A percentile compares a stretch with the other conserved stretches of the same genome.
Evolutionary conservation across 192 early-diverging fungal species (phyloP).

Genomic region (Entrophospora sp.): DNA sequence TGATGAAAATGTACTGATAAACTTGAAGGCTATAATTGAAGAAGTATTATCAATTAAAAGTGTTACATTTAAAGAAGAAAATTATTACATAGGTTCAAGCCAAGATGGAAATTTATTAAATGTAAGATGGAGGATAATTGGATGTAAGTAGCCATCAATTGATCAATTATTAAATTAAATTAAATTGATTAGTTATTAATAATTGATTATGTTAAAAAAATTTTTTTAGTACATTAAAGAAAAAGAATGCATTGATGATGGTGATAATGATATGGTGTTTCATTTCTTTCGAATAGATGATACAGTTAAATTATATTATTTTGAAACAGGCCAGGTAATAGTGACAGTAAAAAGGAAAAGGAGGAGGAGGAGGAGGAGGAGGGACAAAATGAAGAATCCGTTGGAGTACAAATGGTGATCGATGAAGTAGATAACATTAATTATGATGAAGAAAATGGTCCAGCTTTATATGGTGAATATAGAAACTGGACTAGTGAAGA

Average conservation of each 20-base stretch:
- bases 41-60: slow-evolving; percentile 79
- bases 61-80: slow-evolving; percentile 65
- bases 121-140: slow-evolving; percentile 82
- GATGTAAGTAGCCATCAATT: slow-evolving; percentile 40
- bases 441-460: no score
- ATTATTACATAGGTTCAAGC: slow-evolving; percentile 82
- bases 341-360: no score
- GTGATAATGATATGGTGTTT: slow-evolving; percentile 88
- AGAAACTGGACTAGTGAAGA: no score
- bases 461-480: no score
- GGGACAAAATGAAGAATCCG: no score
- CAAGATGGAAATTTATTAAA: slow-evolving; percentile 91
- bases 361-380: no score
- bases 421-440: no score
- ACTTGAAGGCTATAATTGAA: slow-evolving; percentile 77
- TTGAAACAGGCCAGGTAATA: slow-evolving; percentile 68
- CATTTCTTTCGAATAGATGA: slow-evolving; percentile 89
- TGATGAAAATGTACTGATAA: slow-evolving; percentile 74
- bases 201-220: no score
- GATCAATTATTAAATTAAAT: no score
- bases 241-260: slow-evolving; percentile 64
- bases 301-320: slow-evolving; percentile 81
- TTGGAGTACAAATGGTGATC: no score
- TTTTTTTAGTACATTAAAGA: slow-evolving; percentile 47
- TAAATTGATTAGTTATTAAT: slow-evolving; percentile 10